Evolutionary conservation across 1,284 basidiomycete genomes (phyloP).

Genomic region (Cutaneotrichosporon cutaneum): DNA sequence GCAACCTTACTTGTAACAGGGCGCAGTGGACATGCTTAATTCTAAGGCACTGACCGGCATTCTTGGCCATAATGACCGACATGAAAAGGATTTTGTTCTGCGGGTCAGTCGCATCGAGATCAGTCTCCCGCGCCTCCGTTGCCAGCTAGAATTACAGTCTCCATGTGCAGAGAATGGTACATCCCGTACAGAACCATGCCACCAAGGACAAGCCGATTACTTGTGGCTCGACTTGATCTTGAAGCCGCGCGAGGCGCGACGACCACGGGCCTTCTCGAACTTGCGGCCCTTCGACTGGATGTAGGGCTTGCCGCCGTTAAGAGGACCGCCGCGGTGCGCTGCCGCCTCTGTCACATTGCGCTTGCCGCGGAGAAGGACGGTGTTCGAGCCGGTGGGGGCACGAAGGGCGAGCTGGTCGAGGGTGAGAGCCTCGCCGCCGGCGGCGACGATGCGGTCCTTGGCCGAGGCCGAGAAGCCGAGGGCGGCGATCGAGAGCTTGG

Average conservation of each 20-base stretch:
- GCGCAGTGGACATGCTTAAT: no score
- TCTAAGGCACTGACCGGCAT: no score
- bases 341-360: constrained; percentile 90
- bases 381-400: constrained; percentile 93
- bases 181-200: constrained; percentile 5
- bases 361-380: constrained; percentile 69
- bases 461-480: constrained; percentile 92
- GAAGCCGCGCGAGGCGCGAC: constrained; percentile 59
- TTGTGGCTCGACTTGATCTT: constrained; percentile 55
- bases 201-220: constrained; percentile 28
- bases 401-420: constrained; percentile 95
- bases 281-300: constrained; percentile 95
- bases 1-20: no score
- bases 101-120: no score
- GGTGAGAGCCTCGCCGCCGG: constrained; percentile 91
- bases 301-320: constrained; percentile 55
- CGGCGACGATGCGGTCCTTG: constrained; percentile 89
- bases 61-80: no score
- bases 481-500: constrained; percentile 91
- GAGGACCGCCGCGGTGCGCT: constrained; percentile 81
- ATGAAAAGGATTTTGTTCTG: no score
- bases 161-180: constrained; percentile 8
- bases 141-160: constrained; percentile 3
- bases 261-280: constrained; percentile 72
- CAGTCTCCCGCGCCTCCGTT: background rate